Percentiles rank a stretch among this genome's conserved stretches.
These are phyloP conservation scores for Eutypella sp. DNA, from an alignment of 2,329 filamentous ascomycete species.

Conservation along the genomic window DNA sequence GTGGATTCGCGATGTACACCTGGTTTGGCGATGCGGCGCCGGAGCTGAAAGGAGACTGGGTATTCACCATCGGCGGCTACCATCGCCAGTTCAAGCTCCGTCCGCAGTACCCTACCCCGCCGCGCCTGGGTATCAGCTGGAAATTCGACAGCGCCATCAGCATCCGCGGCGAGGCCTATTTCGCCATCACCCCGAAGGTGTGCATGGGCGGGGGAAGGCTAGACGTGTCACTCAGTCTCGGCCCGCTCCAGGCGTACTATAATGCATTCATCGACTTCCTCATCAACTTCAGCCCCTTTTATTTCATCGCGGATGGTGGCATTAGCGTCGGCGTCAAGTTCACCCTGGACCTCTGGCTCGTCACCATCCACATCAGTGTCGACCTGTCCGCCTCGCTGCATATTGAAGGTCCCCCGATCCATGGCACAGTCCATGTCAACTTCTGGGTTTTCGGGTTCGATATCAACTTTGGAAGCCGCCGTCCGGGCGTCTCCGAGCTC, in stretches of 20 bases:
- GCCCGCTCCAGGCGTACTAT: constrained; percentile 33
- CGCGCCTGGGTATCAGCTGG: constrained; percentile 35
- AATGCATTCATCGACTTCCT: constrained; percentile 36
- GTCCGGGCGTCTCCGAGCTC: too few relatives aligned
- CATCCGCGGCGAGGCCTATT: constrained; percentile 38
- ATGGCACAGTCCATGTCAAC: constrained; percentile 26
- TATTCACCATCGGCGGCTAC: constrained; percentile 42
- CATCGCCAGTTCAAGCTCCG: constrained; percentile 33
- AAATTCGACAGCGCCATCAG: constrained; percentile 22
- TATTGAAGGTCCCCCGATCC: constrained; percentile 25
- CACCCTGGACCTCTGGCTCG: constrained; percentile 23
- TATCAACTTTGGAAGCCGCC: constrained; percentile 24
- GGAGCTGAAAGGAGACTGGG: constrained; percentile 32
- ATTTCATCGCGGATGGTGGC: constrained; percentile 26
- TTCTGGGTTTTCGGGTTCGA: constrained; percentile 25
- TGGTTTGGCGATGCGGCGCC: constrained; percentile 29
- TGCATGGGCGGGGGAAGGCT: constrained; percentile 38
- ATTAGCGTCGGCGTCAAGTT: constrained; percentile 24
- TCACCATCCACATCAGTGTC: constrained; percentile 19
- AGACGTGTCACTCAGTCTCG: constrained; percentile 18
- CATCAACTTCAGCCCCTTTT: constrained; percentile 35
- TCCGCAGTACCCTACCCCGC: constrained; percentile 30
- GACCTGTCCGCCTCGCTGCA: constrained; percentile 24
- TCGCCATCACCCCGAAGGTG: constrained; percentile 39
- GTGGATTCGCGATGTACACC: constrained; percentile 36